Evolutionary conservation across 345 rosid species (phyloP), one percentile per base, ranked within the genome.

Genomic region (Microcos paniculata): DNA sequence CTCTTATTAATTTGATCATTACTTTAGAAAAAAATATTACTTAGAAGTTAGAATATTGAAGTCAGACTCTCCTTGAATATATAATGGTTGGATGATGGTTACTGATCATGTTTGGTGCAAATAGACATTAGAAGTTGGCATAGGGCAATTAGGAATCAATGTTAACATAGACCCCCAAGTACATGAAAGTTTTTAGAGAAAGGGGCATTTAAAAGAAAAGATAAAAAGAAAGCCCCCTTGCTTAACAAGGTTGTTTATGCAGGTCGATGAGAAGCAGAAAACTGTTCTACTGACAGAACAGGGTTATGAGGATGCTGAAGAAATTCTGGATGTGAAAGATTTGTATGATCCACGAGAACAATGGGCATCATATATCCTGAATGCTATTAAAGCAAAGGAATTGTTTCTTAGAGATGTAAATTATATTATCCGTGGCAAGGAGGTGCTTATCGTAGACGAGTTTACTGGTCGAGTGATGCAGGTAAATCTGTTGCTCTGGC

Each of bases 381-480:
- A 95, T 89, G 99, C 99, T 73, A 87, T 95, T 45, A 95, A 95
- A 83, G 97, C 99, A 65, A 93, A 95, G 82, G 98, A 92, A 77
- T 87, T 95, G 42, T 95, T 93, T 78, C 98, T 95, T 45, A 91
- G 87, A 85, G 99, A 95, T 85, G 97, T 95, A 23, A 95, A 93
- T 82, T 95, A 95, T 78, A 95, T 95, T 61, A 89, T 91, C 70
- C 97, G 98, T 19, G 89, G 96, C 79, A 93, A 90, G 86, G 98
- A 95, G 85, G 98, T 95, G 76, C 94, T 95, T 77, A 95, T 95
- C 48, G 98, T 95, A 77, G 98, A 95, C 78, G 99, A 95, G 87
- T 93, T 95, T 80, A 91, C 99, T 62, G 99, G 99, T 72, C 98
- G 99, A 80, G 97, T 95, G 51, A 95, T 95, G 99, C 98, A 92